Base-by-base conservation (phyloP, 2,329 filamentous ascomycete species). In the Ceratocystis ficicola region DNA sequence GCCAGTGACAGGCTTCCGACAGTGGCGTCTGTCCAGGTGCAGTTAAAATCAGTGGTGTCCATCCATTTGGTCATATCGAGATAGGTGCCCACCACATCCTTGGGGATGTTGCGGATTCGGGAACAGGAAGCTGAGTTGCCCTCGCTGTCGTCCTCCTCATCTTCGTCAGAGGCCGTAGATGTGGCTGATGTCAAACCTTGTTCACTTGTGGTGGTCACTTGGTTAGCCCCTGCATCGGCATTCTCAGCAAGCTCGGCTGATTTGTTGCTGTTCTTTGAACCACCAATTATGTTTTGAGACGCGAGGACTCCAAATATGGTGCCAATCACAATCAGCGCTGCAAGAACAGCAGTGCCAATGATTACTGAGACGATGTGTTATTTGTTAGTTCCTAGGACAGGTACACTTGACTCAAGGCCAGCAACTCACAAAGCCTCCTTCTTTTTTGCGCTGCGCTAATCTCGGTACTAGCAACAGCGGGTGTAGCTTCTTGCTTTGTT, bases 11-110 rank as follows among this genome's bases (percentile, higher is more conserved):
- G 78, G 0, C 83, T 85, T 20, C 87, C 87, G 2, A 90, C 81
- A 0, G 81, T 85, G 52, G 80, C 80, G 65, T 81, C 80, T 0
- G 87, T 90, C 71, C 86, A 90, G 1, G 87, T 90, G 69, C 88
- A 80, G 70, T 90, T 90, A 76, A 90, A 89, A 71, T 86, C 86
- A 1, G 76, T 77, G 0, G 86, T 89, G 70, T 89, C 86, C 70
- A 86, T 86, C 87, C 87, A 90, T 1, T 83, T 82, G 71, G 85
- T 89, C 0, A 87, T 87, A 72, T 90, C 87, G 7, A 88, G 75
- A 65, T 83, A 78, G 5, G 83, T 86, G 7, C 85, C 86, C 73
- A 83, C 81, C 30, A 84, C 84, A 61, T 77, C 77, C 44, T 76
- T 72, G 71, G 81, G 81, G 65, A 81, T 78, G 64, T 68, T 64